These are phyloP conservation scores for Chrysanthemum makinoi DNA, from an alignment of 129 eudicot species.

Conservation along the genomic window DNA sequence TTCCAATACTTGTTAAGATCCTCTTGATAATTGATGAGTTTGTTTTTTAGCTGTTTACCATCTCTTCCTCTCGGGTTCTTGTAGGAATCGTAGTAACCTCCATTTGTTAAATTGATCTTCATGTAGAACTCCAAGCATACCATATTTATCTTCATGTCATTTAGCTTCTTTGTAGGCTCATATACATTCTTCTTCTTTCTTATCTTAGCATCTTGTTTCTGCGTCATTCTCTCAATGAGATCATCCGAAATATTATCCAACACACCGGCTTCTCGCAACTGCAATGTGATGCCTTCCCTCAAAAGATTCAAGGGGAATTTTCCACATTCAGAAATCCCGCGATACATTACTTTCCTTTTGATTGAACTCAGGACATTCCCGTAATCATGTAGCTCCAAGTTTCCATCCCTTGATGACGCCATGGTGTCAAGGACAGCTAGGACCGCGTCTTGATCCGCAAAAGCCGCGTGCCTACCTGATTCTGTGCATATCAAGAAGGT, in stretches of 20 bases:
- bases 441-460: constrained; percentile 36
- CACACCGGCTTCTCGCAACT: constrained; percentile 33
- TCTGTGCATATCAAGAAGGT: constrained; percentile 39
- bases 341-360: constrained; percentile 27
- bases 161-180: constrained; percentile 38
- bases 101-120: constrained; percentile 4
- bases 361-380: constrained; percentile 21
- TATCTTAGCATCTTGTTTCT: background rate
- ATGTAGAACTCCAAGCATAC: constrained; percentile 51
- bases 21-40: constrained; percentile 13
- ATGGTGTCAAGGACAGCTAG: constrained; percentile 28
- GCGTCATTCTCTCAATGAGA: constrained; percentile 20
- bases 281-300: constrained; percentile 35
- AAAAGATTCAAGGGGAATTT: constrained; percentile 17
- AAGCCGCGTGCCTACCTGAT: constrained; percentile 38
- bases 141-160: constrained; percentile 38
- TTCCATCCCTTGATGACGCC: background rate
- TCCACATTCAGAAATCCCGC: constrained; percentile 20
- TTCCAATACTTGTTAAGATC: constrained; percentile 41
- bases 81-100: constrained; percentile 48
- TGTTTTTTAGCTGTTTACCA: background rate
- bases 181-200: constrained; percentile 14
- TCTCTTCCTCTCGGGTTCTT: constrained; percentile 14
- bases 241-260: constrained; percentile 10
- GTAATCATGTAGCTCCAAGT: constrained; percentile 19